Base-by-base conservation (phyloP, 441 rosid species). In the Eugenia klotzschiana region DNA sequence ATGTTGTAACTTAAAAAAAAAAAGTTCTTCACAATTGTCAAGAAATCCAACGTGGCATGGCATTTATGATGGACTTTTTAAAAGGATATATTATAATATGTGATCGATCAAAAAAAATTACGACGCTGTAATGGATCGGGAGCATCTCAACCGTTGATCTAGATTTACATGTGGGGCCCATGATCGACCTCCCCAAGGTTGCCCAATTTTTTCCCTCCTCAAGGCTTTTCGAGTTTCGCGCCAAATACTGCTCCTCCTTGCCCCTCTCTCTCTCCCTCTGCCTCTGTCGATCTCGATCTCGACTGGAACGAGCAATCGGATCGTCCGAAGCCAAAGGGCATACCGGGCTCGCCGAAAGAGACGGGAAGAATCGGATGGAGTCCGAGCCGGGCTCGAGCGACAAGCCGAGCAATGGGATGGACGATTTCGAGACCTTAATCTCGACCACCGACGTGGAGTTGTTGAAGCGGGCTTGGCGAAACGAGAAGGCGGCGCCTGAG, bases 401-500 rank as follows among this genome's bases (percentile, higher is more conserved):
- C 25, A 53, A 33, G 9, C 80, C 91, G 14, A 80, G 81, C 64
- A 80, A 82, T 58, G 83, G 77, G 84, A 60, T 57, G 81, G 85
- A 86, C 22, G 83, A 83, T 74, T 43, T 79, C 69, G 87, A 83
- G 84, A 50, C 79, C 23, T 22, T 73, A 55, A 80, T 80, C 25
- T 80, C 82, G 29, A 84, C 82, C n/a, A 80, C 79, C 40, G 87
- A 86, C 53, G 85, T 83, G 49, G 87, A 86, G 81, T 83, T 83
- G 40, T 74, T 86, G 52, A 86, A 23, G 55, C 58, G 82, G 81
- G 85, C 85, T 0, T 86, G 87, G 87, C 83, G 87, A 15, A 86
- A 86, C 82, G 87, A 86, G 87, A 86, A 86, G 83, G 87, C 87
- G 55, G 87, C 87, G 40, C 87, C 87, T 16, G 87, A 86, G 79